Evolutionary conservation across 1,284 basidiomycete species (phyloP).

Genomic region (Cryptococcus wingfieldii): DNA sequence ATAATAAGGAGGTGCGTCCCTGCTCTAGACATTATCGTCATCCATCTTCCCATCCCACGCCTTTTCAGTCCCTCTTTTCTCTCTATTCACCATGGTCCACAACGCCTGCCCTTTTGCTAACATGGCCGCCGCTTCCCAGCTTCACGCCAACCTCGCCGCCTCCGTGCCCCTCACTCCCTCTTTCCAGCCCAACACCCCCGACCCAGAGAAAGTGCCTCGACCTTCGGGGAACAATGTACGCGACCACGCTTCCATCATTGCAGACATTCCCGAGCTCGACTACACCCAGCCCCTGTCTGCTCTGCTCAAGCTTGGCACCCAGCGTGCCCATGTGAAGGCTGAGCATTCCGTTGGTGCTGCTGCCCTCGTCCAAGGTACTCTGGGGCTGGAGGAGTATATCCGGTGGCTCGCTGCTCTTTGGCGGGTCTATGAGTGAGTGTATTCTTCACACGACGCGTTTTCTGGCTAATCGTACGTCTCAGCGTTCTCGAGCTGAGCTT

Average conservation of each 20-base stretch:
- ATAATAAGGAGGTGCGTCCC: slow-evolving; percentile 22
- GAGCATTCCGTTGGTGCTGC: slow-evolving; percentile 60
- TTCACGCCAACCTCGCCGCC: slow-evolving; percentile 8
- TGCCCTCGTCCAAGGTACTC: slow-evolving; percentile 59
- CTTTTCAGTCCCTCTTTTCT: not conserved
- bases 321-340: slow-evolving; percentile 60
- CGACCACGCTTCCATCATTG: no score
- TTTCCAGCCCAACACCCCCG: slow-evolving; percentile 22
- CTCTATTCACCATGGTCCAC: not conserved
- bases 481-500: slow-evolving; percentile 64
- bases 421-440: slow-evolving; percentile 69
- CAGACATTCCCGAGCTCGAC: slow-evolving; percentile 32
- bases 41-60: not conserved
- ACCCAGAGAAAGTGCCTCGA: not conserved
- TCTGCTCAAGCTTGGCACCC: slow-evolving; percentile 58
- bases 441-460: not conserved
- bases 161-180: slow-evolving; percentile 14
- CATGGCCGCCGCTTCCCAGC: slow-evolving; percentile 4
- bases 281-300: slow-evolving; percentile 44
- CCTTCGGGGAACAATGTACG: not conserved
- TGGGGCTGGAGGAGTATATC: slow-evolving; percentile 63
- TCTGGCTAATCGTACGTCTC: slow-evolving; percentile 1
- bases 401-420: slow-evolving; percentile 70
- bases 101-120: slow-evolving; percentile 12
- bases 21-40: not conserved